Evolutionary conservation across 441 rosid genomes (phyloP).

Genomic region (Gossypium gossypioides): DNA sequence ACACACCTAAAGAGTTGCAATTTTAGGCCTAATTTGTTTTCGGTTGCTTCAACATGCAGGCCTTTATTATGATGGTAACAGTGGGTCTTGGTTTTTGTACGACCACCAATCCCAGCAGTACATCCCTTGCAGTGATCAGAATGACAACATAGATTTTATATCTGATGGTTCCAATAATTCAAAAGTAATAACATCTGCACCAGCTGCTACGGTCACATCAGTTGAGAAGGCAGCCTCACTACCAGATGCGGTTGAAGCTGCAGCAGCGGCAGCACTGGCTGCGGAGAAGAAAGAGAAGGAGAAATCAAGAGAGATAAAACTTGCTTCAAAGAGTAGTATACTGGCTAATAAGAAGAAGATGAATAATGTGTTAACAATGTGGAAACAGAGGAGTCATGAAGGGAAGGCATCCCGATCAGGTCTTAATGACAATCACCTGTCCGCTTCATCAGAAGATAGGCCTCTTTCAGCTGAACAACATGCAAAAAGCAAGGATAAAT

Average conservation of each 20-base stretch:
- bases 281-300: constrained; percentile 97
- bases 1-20: neutral
- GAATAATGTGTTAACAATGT: constrained; percentile 78
- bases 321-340: constrained; percentile 81
- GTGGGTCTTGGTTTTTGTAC: constrained; percentile 74
- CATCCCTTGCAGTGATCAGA: constrained; percentile 60
- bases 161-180: constrained; percentile 45
- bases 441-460: constrained; percentile 45
- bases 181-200: constrained; percentile 79
- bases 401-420: constrained; percentile 59
- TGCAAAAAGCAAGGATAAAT: constrained; percentile 41
- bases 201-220: constrained; percentile 55
- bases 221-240: constrained; percentile 66
- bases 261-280: constrained; percentile 87
- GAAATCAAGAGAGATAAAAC: constrained; percentile 76
- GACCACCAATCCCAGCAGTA: constrained; percentile 75
- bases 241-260: constrained; percentile 94
- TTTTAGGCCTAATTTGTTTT: neutral
- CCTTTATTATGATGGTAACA: constrained; percentile 81
- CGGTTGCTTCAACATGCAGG: constrained; percentile 41
- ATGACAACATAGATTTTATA: constrained; percentile 42
- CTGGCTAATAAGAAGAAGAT: constrained; percentile 87
- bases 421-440: constrained; percentile 39
- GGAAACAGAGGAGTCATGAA: constrained; percentile 96
- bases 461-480: constrained; percentile 30